Evolutionary conservation across 2,329 filamentous ascomycete species (phyloP).

Genomic region (Trichophyton simii): DNA sequence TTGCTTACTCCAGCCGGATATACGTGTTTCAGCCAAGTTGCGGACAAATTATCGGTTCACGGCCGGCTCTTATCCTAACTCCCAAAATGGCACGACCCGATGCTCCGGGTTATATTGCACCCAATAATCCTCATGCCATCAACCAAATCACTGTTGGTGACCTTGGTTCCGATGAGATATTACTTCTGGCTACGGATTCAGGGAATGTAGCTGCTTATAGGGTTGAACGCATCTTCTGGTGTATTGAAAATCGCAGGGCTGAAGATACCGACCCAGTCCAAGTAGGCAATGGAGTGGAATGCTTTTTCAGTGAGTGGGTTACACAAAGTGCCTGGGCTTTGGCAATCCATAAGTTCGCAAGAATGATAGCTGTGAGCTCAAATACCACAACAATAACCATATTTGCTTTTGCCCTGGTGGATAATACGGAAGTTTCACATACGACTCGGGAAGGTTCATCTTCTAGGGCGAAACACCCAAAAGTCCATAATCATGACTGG

Average conservation of each 20-base stretch:
- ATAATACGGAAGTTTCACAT: constrained; percentile 17
- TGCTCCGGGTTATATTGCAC: constrained; percentile 44
- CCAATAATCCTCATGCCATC: constrained; percentile 44
- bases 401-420: constrained; percentile 46
- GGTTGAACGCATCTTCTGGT: constrained; percentile 40
- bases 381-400: constrained; percentile 53
- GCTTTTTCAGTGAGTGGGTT: constrained; percentile 66
- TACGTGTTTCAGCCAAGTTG: constrained; percentile 34
- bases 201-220: constrained; percentile 64
- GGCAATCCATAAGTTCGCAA: constrained; percentile 65
- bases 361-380: constrained; percentile 72
- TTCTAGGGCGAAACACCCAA: background rate
- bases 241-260: constrained; percentile 24
- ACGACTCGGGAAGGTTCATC: constrained; percentile 17
- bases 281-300: constrained; percentile 23
- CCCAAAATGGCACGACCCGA: constrained; percentile 28
- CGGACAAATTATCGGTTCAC: constrained; percentile 27
- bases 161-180: constrained; percentile 56
- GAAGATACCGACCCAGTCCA: constrained; percentile 7
- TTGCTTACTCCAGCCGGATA: constrained; percentile 29
- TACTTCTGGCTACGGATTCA: constrained; percentile 58
- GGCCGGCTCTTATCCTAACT: constrained; percentile 32
- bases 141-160: constrained; percentile 59
- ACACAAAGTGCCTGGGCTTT: constrained; percentile 76
- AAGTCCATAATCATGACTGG: constrained; percentile 20